Conservation (phyloP, 2,329 filamentous ascomycete species). For the Purpureocillium takamizusanense region DNA sequence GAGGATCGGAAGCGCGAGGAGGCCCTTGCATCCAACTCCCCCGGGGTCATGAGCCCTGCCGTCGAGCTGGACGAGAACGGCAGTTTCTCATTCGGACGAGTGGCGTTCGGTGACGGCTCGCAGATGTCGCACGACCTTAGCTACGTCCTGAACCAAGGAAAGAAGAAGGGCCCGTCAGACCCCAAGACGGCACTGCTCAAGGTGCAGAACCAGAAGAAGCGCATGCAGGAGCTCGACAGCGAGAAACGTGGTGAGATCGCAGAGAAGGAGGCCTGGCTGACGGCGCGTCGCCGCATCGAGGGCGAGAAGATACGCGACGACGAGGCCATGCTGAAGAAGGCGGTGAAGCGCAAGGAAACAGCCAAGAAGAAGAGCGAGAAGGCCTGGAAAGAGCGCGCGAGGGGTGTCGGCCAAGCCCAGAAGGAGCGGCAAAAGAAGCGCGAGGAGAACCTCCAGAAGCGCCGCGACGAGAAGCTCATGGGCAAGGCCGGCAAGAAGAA, state of each 20-base stretch:
- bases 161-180: constrained; percentile 77
- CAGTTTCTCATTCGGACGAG: constrained; percentile 81
- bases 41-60: constrained; percentile 47
- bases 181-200: constrained; percentile 77
- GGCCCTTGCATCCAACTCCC: constrained; percentile 53
- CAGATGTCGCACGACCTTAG: constrained; percentile 67
- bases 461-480: constrained; percentile 61
- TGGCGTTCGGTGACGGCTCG: constrained; percentile 84
- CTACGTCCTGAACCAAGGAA: constrained; percentile 40
- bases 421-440: constrained; percentile 76
- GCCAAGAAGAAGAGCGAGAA: constrained; percentile 85
- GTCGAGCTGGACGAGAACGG: constrained; percentile 43
- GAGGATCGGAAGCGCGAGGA: constrained; percentile 61
- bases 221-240: constrained; percentile 65
- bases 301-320: constrained; percentile 87
- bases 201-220: constrained; percentile 76
- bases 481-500: constrained; percentile 53
- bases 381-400: constrained; percentile 70
- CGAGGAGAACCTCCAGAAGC: constrained; percentile 67
- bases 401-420: constrained; percentile 65
- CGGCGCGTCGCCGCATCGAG: constrained; percentile 78
- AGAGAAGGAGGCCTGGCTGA: constrained; percentile 92
- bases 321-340: constrained; percentile 81
- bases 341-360: constrained; percentile 85
- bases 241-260: constrained; percentile 78